Base-by-base conservation (phyloP, 805 yeast species). In the Saccharomyces jurei region DNA sequence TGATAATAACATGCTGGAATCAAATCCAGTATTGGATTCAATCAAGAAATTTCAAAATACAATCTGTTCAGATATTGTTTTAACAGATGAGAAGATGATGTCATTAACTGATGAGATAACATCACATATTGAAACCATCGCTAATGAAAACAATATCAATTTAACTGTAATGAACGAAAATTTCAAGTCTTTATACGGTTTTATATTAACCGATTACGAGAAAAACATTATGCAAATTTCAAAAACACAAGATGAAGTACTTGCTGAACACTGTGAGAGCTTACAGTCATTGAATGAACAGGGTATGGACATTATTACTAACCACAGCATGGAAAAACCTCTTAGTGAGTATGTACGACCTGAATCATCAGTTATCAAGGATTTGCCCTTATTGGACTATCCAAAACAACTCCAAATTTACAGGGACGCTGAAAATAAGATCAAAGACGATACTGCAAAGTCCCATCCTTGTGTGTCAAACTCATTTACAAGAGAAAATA, bases 191-290 rank as follows among this genome's bases (percentile, higher is more conserved):
- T 41, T 55, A 31, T 50, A 50, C 17, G 26, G 41, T 14, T 50
- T 17, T 22, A 51, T 51, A 5, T 25, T 48, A 14, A 25, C 54
- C 4, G 46, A 49, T 9, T 57, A 52, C 41, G 58, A 55, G 27
- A 49, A 54, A 13, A 60, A 59, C 29, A 28, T 56, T 2, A 49
- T 44, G 3, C 65, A 64, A 52, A 52, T 60, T 2, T 44, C 58
- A 4, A 50, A 53, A 11, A 52, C 60, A 2, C 68, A 64, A 46
- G 49, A 48, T 13, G 55, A 55, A 22, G 41, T 54, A 13, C 36
- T 63, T 4, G 14, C n/a, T 3, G 52, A 49, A 14, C 57, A 55
- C 17, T 36, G 25, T 22, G 44, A 17, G 22, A 2, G 10, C 3
- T 22, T 36, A 1, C 25, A 17, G 17, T 36, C 44, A 21, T 6